Percentiles rank a stretch among this genome's conserved stretches.
These are phyloP conservation scores for Lanmaoa rubissima DNA, from an alignment of 768 basidiomycete genomes.

Conservation along the genomic window DNA sequence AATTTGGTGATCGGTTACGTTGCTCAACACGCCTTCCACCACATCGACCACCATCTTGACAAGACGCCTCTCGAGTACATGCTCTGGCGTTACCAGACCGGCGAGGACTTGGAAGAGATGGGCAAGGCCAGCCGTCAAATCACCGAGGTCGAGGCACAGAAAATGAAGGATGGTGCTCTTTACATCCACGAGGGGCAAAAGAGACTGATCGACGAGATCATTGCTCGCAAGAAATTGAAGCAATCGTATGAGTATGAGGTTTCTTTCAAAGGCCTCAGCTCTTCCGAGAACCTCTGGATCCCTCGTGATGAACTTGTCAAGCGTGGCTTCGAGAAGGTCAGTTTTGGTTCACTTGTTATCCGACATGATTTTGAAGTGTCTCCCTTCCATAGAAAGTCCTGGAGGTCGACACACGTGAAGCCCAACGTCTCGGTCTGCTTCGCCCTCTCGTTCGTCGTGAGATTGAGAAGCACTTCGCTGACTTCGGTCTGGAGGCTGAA, in stretches of 20 bases:
- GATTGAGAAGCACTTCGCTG: conserved; percentile 99
- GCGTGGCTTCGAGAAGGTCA: conserved; percentile 94
- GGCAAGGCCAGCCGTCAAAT: conserved; percentile 87
- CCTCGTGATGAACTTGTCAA: conserved; percentile 96
- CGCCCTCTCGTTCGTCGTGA: conserved; percentile 97
- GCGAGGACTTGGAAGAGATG: conserved; percentile 98
- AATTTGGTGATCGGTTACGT: conserved; percentile 99
- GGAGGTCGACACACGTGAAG: conserved; percentile 96
- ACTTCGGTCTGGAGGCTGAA: conserved; percentile 98
- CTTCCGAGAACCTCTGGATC: conserved; percentile 98
- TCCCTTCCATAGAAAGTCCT: conserved; percentile 71
- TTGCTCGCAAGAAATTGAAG: conserved; percentile 94
- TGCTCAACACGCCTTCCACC: conserved; percentile 99
- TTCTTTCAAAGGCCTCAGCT: conserved; percentile 90
- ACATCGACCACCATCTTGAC: conserved; percentile 97
- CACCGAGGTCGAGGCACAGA: conserved; percentile 81
- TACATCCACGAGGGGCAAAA: conserved; percentile 93
- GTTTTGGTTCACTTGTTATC: conserved; percentile 11
- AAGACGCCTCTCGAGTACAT: conserved; percentile 99
- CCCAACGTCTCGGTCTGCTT: conserved; percentile 91
- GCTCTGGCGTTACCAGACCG: conserved; percentile 99
- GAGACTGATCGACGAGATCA: conserved; percentile 90
- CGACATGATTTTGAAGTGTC: background rate
- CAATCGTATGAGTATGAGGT: conserved; percentile 99
- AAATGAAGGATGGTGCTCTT: conserved; percentile 94